Conservation (phyloP, 2,329 filamentous ascomycete species). For the Paraphaeosphaeria sporulosa region DNA sequence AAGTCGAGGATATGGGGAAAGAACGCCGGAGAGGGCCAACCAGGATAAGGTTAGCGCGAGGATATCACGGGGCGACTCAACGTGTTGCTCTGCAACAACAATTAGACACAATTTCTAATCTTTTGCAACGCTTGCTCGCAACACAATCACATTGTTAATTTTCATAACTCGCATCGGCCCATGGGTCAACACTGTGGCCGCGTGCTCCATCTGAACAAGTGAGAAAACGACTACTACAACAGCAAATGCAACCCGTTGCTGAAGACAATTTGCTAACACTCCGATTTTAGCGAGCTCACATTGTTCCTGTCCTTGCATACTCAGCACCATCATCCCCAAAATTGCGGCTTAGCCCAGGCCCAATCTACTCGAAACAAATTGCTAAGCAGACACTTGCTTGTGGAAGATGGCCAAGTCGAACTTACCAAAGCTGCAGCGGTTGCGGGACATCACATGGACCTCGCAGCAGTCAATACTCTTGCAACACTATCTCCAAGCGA, state of each 20-base stretch:
- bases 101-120: neutral
- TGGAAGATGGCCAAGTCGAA: slow-evolving; percentile 9
- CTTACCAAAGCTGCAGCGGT: neutral
- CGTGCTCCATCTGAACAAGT: neutral
- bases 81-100: neutral
- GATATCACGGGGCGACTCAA: neutral
- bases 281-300: no score
- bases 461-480: slow-evolving; percentile 14
- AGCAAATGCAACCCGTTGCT: neutral
- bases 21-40: neutral
- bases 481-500: slow-evolving; percentile 15
- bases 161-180: no score
- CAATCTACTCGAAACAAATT: neutral
- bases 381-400: neutral
- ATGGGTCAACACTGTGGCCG: no score
- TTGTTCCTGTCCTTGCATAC: no score
- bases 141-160: neutral
- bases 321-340: no score
- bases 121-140: neutral
- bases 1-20: neutral
- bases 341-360: no score
- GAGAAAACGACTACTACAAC: neutral
- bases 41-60: neutral
- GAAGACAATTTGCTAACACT: no score
- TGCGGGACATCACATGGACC: slow-evolving; percentile 5